Evolutionary conservation across 805 yeast genomes (phyloP).

Genomic region (Lachancea lanzarotensis): DNA sequence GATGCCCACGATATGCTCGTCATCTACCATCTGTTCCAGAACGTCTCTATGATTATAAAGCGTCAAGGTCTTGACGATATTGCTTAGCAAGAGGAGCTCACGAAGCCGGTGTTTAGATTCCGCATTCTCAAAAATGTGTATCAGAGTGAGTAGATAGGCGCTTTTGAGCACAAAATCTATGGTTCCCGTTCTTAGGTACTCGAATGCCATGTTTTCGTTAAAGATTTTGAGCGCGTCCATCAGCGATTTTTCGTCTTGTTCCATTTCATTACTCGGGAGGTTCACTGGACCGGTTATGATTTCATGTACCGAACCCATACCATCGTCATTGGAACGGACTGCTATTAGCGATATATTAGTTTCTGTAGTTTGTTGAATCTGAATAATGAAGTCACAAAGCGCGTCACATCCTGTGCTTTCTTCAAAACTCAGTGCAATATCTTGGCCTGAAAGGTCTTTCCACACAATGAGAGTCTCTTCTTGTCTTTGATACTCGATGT

Average conservation of each 20-base stretch:
- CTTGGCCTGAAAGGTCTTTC: constrained; percentile 66
- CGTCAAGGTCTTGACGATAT: constrained; percentile 63
- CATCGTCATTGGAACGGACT: constrained; percentile 43
- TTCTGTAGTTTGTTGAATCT: constrained; percentile 54
- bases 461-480: constrained; percentile 92
- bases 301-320: constrained; percentile 57
- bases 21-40: constrained; percentile 51
- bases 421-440: constrained; percentile 86
- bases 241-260: constrained; percentile 40
- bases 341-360: constrained; percentile 67
- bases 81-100: constrained; percentile 61
- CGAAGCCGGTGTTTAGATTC: constrained; percentile 49
- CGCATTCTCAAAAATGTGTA: constrained; percentile 46
- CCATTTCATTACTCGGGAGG: constrained; percentile 54
- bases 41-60: constrained; percentile 64
- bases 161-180: constrained; percentile 50
- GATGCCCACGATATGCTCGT: constrained; percentile 48
- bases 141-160: constrained; percentile 47
- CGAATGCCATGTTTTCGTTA: constrained; percentile 54
- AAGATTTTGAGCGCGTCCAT: constrained; percentile 49
- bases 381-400: constrained; percentile 71
- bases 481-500: constrained; percentile 83
- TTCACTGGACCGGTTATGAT: constrained; percentile 73
- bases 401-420: constrained; percentile 85
- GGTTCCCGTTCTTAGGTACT: constrained; percentile 50